phyloP scores from a whole-genome alignment of 2,329 filamentous ascomycete species.

The Aspergillus arachidicola region DNA sequence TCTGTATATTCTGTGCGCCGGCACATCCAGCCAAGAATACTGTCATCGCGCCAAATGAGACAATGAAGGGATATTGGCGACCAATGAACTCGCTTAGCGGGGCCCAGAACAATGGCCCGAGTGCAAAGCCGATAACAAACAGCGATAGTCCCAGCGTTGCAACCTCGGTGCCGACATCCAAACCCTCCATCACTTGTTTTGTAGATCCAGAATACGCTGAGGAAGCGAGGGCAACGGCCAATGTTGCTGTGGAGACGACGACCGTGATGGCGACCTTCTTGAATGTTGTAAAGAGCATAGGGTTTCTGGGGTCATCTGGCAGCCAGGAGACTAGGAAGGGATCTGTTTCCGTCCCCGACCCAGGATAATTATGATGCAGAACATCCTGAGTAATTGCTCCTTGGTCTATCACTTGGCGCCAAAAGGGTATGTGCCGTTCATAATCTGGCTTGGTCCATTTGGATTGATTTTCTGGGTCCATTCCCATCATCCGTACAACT shows the following conservation, averaged over 20 bases:
- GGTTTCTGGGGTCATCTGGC: slow-evolving; percentile 5
- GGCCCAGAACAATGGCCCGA: slow-evolving; percentile 42
- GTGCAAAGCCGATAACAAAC: slow-evolving; percentile 43
- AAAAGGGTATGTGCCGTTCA: background rate
- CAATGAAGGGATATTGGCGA: slow-evolving; percentile 24
- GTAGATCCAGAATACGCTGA: slow-evolving; percentile 16
- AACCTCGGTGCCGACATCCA: slow-evolving; percentile 11
- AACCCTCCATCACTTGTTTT: slow-evolving; percentile 9
- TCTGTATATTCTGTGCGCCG: slow-evolving; percentile 47
- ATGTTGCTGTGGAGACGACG: slow-evolving; percentile 56
- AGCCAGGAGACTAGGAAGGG: slow-evolving; percentile 7
- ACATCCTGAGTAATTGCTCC: slow-evolving; percentile 6
- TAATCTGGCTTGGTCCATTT: background rate
- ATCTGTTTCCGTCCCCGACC: slow-evolving; percentile 6
- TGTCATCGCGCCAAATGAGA: slow-evolving; percentile 42
- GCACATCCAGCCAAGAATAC: slow-evolving; percentile 62
- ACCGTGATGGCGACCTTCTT: slow-evolving; percentile 25
- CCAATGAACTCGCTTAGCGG: slow-evolving; percentile 28
- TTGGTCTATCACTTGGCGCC: slow-evolving; percentile 8
- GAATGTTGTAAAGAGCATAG: background rate
- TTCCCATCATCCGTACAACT: background rate
- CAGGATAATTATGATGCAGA: slow-evolving; percentile 1
- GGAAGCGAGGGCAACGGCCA: slow-evolving; percentile 13
- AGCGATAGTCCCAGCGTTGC: slow-evolving; percentile 16
- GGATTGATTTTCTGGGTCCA: background rate